Percentiles rank a stretch among this genome's conserved stretches.
Evolutionary conservation across 495 filamentous ascomycete species (phyloP).

Genomic region (Chaetomium fimeti): DNA sequence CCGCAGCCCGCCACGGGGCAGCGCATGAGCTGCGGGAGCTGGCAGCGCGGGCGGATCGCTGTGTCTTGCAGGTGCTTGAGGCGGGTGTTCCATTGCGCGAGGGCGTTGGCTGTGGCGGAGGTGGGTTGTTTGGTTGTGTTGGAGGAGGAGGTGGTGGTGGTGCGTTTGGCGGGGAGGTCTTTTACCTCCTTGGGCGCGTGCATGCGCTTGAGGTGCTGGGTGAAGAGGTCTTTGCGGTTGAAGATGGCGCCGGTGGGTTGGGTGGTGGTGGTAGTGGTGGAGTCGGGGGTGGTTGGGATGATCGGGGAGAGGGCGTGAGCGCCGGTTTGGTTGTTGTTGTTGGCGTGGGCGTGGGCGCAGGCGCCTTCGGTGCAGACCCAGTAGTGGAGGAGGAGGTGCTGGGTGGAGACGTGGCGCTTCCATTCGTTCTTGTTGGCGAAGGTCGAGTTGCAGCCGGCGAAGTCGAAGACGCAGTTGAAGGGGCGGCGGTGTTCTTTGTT

Average conservation of each 20-base stretch:
- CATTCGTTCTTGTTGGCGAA: slow-evolving; percentile 91
- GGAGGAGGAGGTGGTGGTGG: slow-evolving; percentile 6
- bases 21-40: slow-evolving; percentile 57
- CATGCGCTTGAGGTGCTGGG: slow-evolving; percentile 85
- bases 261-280: slow-evolving; percentile 12
- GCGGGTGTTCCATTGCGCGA: slow-evolving; percentile 41
- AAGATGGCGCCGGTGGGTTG: slow-evolving; percentile 62
- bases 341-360: slow-evolving; percentile 49
- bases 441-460: slow-evolving; percentile 70
- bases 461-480: slow-evolving; percentile 76
- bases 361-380: slow-evolving; percentile 73
- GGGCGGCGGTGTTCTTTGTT: slow-evolving; percentile 54
- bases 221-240: slow-evolving; percentile 92
- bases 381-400: slow-evolving; percentile 76
- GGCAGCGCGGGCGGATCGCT: slow-evolving; percentile 60
- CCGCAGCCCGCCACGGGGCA: slow-evolving; percentile 65
- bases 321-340: background rate
- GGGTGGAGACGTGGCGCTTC: slow-evolving; percentile 80
- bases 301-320: background rate
- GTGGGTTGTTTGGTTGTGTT: background rate
- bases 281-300: background rate
- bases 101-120: background rate
- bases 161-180: background rate
- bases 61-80: slow-evolving; percentile 53
- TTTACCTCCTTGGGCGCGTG: slow-evolving; percentile 55